Percentiles rank a stretch among this genome's conserved stretches.
phyloP scores from a whole-genome alignment of 495 filamentous ascomycete genomes.

The Stereocaulon alpinum region DNA sequence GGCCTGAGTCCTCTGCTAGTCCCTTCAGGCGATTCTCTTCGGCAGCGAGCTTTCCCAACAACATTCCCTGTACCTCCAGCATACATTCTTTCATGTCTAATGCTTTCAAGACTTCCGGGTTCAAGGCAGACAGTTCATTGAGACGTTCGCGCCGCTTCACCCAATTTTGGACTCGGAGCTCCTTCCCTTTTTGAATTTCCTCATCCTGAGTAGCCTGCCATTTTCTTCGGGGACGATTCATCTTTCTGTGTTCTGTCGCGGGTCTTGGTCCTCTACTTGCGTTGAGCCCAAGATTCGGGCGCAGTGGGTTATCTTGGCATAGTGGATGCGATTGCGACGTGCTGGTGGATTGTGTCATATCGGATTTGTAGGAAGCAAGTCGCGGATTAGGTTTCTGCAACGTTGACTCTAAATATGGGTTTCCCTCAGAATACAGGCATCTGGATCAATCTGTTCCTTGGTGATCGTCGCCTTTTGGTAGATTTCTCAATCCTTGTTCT shows the following conservation, averaged over 20 bases:
- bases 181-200: conserved; percentile 14
- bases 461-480: no score
- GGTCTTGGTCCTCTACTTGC: conserved; percentile 9
- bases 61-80: conserved; percentile 7
- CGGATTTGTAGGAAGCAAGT: no score
- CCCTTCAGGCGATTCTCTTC: background rate
- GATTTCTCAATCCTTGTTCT: no score
- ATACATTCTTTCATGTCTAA: conserved; percentile 9
- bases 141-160: conserved; percentile 6
- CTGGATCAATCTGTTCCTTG: no score
- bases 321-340: no score
- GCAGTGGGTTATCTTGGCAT: no score
- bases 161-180: conserved; percentile 1
- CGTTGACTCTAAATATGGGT: no score
- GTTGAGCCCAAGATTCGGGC: conserved; percentile 1
- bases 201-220: conserved; percentile 12
- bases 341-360: no score
- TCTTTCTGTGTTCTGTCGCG: conserved; percentile 1
- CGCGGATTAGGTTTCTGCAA: no score
- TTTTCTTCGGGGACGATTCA: conserved; percentile 1
- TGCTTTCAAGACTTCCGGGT: conserved; percentile 8
- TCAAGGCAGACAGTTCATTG: conserved; percentile 2
- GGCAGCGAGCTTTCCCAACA: conserved; percentile 1
- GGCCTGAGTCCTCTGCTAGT: no score
- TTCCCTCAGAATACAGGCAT: no score